A percentile compares a stretch with the other conserved stretches of the same genome.
These are phyloP conservation scores for Apiospora sp. DNA, from an alignment of 2,329 filamentous ascomycete genomes.

Conservation along the genomic window DNA sequence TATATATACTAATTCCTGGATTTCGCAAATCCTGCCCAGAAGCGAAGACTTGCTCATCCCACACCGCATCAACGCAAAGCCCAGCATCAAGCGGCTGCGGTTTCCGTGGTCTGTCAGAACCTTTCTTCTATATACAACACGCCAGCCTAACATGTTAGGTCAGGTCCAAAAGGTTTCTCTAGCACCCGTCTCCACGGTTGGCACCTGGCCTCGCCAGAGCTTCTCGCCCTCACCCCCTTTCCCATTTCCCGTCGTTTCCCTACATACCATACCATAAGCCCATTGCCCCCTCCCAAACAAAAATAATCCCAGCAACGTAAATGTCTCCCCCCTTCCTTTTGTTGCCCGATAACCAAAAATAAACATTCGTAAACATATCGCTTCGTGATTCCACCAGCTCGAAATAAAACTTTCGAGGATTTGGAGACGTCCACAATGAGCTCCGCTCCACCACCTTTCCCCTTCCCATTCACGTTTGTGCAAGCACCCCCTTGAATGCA, in stretches of 20 bases:
- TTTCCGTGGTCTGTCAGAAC: slow-evolving; percentile 13
- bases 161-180: not conserved
- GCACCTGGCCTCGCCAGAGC: slow-evolving; percentile 23
- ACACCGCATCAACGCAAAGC: slow-evolving; percentile 17
- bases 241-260: slow-evolving; percentile 5
- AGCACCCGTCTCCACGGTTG: not conserved
- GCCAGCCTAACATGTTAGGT: not conserved
- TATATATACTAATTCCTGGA: slow-evolving; percentile 20
- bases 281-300: not conserved
- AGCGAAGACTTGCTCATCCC: slow-evolving; percentile 11
- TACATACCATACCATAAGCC: not conserved
- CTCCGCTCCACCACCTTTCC: not conserved
- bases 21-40: not conserved
- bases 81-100: slow-evolving; percentile 21
- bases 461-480: not conserved
- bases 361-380: slow-evolving; percentile 22
- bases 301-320: not conserved
- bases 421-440: slow-evolving; percentile 5
- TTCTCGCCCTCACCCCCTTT: not conserved
- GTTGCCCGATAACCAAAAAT: not conserved
- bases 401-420: slow-evolving; percentile 10
- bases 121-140: slow-evolving; percentile 7
- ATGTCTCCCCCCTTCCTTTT: not conserved
- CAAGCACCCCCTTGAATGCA: slow-evolving; percentile 14
- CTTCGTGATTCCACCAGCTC: slow-evolving; percentile 24